Conservation (phyloP, 192 early-diverging fungal species). For the Mortierella hygrophila region DNA sequence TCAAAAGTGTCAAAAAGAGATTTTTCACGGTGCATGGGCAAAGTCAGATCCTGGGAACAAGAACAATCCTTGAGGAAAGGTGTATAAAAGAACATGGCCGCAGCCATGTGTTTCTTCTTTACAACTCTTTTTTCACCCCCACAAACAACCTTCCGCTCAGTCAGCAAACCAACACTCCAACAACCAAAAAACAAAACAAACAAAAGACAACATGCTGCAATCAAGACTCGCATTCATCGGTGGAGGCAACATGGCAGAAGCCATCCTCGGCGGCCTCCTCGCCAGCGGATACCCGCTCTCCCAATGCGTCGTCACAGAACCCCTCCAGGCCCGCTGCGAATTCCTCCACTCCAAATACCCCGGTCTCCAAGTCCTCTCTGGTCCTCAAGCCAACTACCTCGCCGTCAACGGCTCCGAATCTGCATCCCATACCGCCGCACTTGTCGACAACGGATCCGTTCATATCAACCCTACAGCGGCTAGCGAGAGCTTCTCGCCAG, state of each 20-base stretch:
- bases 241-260: slow-evolving; percentile 96
- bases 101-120: neutral
- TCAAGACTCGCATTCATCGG: slow-evolving; percentile 80
- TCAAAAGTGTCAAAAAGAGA: neutral
- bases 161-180: neutral
- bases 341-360: slow-evolving; percentile 75
- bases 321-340: slow-evolving; percentile 71
- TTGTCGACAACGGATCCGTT: slow-evolving; percentile 33
- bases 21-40: slow-evolving; percentile 10
- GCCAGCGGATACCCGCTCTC: slow-evolving; percentile 76
- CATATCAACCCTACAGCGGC: slow-evolving; percentile 41
- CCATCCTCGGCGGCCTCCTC: slow-evolving; percentile 91
- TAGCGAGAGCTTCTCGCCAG: slow-evolving; percentile 20
- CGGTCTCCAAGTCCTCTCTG: slow-evolving; percentile 66
- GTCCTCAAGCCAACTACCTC: slow-evolving; percentile 65
- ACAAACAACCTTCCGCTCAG: neutral
- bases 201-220: slow-evolving; percentile 11
- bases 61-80: neutral
- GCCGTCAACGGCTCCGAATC: slow-evolving; percentile 67
- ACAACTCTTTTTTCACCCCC: neutral
- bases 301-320: slow-evolving; percentile 87
- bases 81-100: neutral
- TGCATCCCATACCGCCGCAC: slow-evolving; percentile 2
- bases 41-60: neutral
- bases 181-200: neutral